Conservation (phyloP, 1,139 yeast species). For the Saccharomycopsis phalli region DNA sequence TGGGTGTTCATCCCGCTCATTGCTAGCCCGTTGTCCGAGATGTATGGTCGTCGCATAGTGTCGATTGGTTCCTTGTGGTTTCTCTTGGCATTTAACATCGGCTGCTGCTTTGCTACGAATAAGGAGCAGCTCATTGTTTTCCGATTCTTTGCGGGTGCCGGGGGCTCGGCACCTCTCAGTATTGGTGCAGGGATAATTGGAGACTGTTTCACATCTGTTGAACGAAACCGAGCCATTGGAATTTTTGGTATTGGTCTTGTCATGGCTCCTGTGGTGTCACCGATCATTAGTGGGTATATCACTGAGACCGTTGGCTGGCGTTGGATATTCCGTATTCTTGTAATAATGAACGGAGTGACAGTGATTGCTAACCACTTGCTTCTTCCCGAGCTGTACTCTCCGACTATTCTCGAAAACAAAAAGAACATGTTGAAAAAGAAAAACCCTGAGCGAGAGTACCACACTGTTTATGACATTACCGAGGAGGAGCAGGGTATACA, state of each 20-base stretch:
- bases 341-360: conserved; percentile 44
- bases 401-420: conserved; percentile 40
- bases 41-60: conserved; percentile 47
- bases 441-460: conserved; percentile 36
- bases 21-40: conserved; percentile 53
- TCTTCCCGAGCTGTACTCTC: conserved; percentile 51
- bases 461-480: conserved; percentile 46
- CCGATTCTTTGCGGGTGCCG: conserved; percentile 53
- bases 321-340: conserved; percentile 39
- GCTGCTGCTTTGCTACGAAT: conserved; percentile 46
- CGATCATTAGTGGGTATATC: conserved; percentile 43
- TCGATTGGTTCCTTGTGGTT: conserved; percentile 43
- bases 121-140: conserved; percentile 49
- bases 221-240: conserved; percentile 50
- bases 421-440: conserved; percentile 37
- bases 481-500: conserved; percentile 30
- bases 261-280: conserved; percentile 50
- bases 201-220: conserved; percentile 46
- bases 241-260: conserved; percentile 52
- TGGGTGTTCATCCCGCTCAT: conserved; percentile 57
- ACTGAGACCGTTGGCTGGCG: conserved; percentile 30
- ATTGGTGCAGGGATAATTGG: conserved; percentile 69
- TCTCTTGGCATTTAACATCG: conserved; percentile 44
- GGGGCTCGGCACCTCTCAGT: conserved; percentile 58
- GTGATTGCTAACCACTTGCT: conserved; percentile 37